Percentiles rank a stretch among this genome's conserved stretches.
These are phyloP conservation scores for Osmanthus fragrans DNA, from an alignment of 257 asterid species.

Conservation along the genomic window DNA sequence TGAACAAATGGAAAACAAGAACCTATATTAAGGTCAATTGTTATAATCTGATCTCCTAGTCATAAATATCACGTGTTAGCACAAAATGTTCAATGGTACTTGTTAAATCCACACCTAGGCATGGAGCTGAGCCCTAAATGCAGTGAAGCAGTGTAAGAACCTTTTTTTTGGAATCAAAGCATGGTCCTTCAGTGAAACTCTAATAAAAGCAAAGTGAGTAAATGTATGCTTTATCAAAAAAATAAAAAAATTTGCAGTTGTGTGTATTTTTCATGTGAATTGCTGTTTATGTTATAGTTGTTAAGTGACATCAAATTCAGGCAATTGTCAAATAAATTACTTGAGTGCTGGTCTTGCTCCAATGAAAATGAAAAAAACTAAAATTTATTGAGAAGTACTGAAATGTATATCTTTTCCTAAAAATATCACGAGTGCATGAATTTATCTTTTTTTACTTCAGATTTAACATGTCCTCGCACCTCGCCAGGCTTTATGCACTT, in stretches of 20 bases:
- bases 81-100: background rate
- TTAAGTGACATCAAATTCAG: background rate
- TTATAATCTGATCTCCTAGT: background rate
- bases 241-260: background rate
- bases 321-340: background rate
- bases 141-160: background rate
- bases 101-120: background rate
- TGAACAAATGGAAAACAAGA: conserved; percentile 6
- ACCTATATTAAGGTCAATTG: background rate
- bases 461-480: background rate
- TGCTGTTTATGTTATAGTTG: background rate
- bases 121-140: background rate
- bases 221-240: background rate
- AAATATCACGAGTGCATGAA: background rate
- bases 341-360: background rate
- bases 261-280: background rate
- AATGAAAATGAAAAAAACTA: background rate
- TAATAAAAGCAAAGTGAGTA: background rate
- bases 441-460: background rate
- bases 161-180: background rate
- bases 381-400: background rate
- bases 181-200: background rate
- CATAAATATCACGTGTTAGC: background rate
- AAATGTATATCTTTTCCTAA: background rate
- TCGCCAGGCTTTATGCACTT: background rate